Evolutionary conservation across 192 early-diverging fungal genomes (phyloP).

Genomic region (Backusella parvicylindrica): DNA sequence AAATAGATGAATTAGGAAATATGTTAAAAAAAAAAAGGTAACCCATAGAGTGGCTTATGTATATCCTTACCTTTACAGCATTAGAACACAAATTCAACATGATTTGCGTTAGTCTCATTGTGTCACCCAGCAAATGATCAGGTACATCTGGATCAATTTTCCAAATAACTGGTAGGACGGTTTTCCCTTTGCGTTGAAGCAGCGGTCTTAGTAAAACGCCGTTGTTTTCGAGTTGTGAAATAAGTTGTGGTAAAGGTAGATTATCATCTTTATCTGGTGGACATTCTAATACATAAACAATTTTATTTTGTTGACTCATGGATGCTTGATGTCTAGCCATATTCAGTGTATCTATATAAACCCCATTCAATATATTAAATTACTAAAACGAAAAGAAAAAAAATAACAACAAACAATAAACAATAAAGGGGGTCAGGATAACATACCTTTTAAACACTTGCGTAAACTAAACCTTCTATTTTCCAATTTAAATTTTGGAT

Average conservation of each 20-base stretch:
- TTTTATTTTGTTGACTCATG: slow-evolving; percentile 26
- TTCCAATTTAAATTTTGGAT: slow-evolving; percentile 50
- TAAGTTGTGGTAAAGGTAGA: slow-evolving; percentile 20
- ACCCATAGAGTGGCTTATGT: background rate
- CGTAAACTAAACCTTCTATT: slow-evolving; percentile 43
- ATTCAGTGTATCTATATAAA: slow-evolving; percentile 30
- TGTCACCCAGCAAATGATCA: slow-evolving; percentile 47
- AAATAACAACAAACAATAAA: background rate
- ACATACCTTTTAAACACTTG: slow-evolving; percentile 51
- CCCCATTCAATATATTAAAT: background rate
- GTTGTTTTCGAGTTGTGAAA: slow-evolving; percentile 15
- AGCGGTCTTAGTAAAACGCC: slow-evolving; percentile 7
- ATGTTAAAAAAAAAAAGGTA: background rate
- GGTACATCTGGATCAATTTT: slow-evolving; percentile 47
- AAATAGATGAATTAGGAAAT: background rate
- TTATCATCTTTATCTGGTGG: slow-evolving; percentile 29
- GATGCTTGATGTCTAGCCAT: slow-evolving; percentile 38
- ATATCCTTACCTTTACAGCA: slow-evolving; percentile 41
- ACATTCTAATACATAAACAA: slow-evolving; percentile 30
- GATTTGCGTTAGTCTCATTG: slow-evolving; percentile 46
- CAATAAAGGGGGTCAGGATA: background rate
- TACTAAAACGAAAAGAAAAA: background rate
- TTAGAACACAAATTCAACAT: slow-evolving; percentile 51
- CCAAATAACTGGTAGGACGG: slow-evolving; percentile 45
- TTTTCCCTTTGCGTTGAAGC: slow-evolving; percentile 17